These are phyloP conservation scores for Canariomyces notabilis DNA, from an alignment of 2,329 filamentous ascomycete species.

Conservation along the genomic window DNA sequence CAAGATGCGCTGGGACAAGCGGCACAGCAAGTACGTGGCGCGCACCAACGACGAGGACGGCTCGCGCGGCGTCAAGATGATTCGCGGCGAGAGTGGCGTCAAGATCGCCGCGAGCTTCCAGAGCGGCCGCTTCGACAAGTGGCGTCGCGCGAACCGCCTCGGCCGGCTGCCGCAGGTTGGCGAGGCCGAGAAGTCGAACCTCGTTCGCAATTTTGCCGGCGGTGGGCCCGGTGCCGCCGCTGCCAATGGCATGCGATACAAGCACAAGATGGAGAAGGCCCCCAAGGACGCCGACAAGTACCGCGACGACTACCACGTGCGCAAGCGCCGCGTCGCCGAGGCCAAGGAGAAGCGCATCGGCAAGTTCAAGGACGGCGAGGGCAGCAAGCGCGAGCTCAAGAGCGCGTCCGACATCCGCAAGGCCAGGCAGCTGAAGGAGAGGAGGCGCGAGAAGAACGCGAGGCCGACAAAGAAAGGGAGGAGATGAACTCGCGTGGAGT, in stretches of 20 bases:
- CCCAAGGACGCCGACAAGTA: conserved; percentile 92
- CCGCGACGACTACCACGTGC: conserved; percentile 81
- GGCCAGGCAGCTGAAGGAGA: conserved; percentile 70
- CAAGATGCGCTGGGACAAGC: conserved; percentile 93
- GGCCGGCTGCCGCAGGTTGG: conserved; percentile 74
- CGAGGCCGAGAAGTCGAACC: conserved; percentile 60
- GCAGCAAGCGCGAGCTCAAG: conserved; percentile 74
- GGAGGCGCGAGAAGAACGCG: conserved; percentile 80
- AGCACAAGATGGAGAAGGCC: conserved; percentile 80
- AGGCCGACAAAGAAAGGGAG: conserved; percentile 60
- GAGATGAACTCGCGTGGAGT: conserved; percentile 11
- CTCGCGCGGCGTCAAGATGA: conserved; percentile 64
- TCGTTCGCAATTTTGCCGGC: conserved; percentile 27
- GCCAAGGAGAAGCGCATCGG: conserved; percentile 80
- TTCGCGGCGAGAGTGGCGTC: conserved; percentile 84
- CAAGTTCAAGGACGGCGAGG: conserved; percentile 65
- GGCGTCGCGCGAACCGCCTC: conserved; percentile 82
- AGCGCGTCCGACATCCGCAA: conserved; percentile 80
- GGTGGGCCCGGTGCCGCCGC: conserved; percentile 21
- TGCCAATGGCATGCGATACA: conserved; percentile 55
- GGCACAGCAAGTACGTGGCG: conserved; percentile 89
- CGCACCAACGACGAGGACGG: conserved; percentile 93
- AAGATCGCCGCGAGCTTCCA: conserved; percentile 95
- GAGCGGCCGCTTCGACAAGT: conserved; percentile 86
- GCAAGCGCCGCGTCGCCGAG: conserved; percentile 84